phyloP scores from a whole-genome alignment of 1,284 basidiomycete genomes.

The Cryptococcus depauperatus region DNA sequence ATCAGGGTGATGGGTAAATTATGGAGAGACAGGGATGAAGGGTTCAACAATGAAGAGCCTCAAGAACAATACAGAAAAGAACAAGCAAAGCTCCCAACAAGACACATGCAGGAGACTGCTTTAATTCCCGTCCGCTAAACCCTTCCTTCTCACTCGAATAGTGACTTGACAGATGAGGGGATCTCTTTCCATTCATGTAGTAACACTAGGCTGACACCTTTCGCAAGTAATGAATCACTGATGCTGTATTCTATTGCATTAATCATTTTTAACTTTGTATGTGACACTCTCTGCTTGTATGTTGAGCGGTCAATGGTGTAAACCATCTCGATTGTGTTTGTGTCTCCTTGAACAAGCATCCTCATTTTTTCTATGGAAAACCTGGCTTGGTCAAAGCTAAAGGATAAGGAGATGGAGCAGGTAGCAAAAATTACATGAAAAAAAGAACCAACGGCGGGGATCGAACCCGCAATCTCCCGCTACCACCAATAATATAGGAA shows the following conservation, averaged over 20 bases:
- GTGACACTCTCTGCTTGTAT: neutral
- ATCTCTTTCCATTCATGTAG: too few relatives aligned
- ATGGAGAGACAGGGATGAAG: constrained; percentile 11
- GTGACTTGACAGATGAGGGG: neutral
- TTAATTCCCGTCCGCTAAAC: too few relatives aligned
- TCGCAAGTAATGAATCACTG: too few relatives aligned
- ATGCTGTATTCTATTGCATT: too few relatives aligned
- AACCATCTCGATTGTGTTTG: neutral
- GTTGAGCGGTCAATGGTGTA: neutral
- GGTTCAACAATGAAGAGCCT: neutral
- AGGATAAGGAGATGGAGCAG: neutral
- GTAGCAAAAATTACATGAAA: neutral
- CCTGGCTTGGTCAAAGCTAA: neutral
- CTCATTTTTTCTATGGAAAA: neutral
- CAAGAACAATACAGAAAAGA: neutral
- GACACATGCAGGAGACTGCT: too few relatives aligned
- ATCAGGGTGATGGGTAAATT: constrained; percentile 21
- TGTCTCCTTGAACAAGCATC: neutral
- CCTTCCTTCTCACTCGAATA: neutral
- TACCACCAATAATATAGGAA: neutral
- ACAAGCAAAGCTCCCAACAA: neutral
- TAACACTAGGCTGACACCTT: too few relatives aligned
- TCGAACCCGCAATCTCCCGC: neutral
- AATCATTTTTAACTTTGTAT: neutral
- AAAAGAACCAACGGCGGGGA: neutral